Evolutionary conservation across 768 basidiomycete genomes (phyloP).

Genomic region (Phanerochaete carnosa): DNA sequence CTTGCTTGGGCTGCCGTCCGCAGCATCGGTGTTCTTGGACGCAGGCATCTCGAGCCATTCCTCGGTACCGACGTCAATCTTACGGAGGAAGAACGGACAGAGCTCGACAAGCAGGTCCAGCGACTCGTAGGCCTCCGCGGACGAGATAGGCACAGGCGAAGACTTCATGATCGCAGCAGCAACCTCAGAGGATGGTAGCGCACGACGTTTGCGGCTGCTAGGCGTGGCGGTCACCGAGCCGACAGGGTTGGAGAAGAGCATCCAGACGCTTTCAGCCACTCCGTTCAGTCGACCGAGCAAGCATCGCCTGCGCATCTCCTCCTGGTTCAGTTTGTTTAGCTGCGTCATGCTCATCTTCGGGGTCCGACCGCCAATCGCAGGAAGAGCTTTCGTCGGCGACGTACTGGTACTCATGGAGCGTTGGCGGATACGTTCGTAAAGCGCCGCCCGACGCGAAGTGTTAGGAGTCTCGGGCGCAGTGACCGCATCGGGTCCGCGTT

Average conservation of each 20-base stretch:
- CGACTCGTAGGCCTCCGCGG: constrained; percentile 75
- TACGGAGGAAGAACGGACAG: constrained; percentile 79
- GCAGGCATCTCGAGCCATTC: constrained; percentile 63
- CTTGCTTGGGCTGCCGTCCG: constrained; percentile 13
- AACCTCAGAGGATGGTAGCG: constrained; percentile 66
- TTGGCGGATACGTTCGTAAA: constrained; percentile 79
- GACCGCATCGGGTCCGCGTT: constrained; percentile 48
- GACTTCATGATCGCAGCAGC: constrained; percentile 71
- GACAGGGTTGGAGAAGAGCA: constrained; percentile 72
- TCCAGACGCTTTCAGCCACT: constrained; percentile 87
- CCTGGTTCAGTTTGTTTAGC: constrained; percentile 68
- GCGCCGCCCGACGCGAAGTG: constrained; percentile 71
- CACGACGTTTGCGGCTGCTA: constrained; percentile 64
- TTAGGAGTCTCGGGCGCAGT: constrained; percentile 68
- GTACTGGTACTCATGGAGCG: constrained; percentile 59
- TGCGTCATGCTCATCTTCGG: constrained; percentile 60
- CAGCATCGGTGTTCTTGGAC: not conserved
- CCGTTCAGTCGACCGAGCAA: constrained; percentile 73
- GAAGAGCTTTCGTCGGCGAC: constrained; percentile 55
- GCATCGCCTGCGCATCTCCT: constrained; percentile 74
- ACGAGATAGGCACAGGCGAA: constrained; percentile 75
- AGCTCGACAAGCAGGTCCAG: constrained; percentile 59
- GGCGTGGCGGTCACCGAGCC: constrained; percentile 48
- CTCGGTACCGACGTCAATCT: constrained; percentile 55
- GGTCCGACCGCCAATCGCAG: constrained; percentile 19